phyloP scores from a whole-genome alignment of 176 grass and related monocot genomes.

The Hyparrhenia diplandra region DNA sequence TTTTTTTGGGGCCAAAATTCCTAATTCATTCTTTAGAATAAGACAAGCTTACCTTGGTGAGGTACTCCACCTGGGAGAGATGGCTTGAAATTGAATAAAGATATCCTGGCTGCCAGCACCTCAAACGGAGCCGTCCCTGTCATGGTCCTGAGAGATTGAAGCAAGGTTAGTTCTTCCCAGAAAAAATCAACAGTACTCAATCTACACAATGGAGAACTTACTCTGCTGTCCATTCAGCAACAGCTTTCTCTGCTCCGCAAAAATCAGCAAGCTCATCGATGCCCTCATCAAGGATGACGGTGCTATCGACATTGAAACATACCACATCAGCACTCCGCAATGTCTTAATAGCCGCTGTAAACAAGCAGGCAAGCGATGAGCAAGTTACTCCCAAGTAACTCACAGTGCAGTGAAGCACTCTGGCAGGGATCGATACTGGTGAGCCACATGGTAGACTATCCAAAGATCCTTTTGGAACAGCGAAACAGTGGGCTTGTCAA shows the following conservation, averaged over 20 bases:
- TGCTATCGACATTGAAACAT: slow-evolving; percentile 96
- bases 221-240: slow-evolving; percentile 84
- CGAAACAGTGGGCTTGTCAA: neutral
- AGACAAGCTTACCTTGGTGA: slow-evolving; percentile 54
- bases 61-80: slow-evolving; percentile 59
- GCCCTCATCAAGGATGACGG: slow-evolving; percentile 80
- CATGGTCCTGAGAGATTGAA: slow-evolving; percentile 63
- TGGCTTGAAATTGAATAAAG: slow-evolving; percentile 88
- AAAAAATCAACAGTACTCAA: neutral
- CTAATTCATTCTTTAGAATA: too few species aligned
- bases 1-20: too few species aligned
- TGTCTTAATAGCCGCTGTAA: slow-evolving; percentile 52
- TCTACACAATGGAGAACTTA: slow-evolving; percentile 15
- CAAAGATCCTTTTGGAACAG: slow-evolving; percentile 23
- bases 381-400: neutral
- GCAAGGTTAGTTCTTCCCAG: neutral
- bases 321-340: slow-evolving; percentile 59
- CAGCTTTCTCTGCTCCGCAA: slow-evolving; percentile 67
- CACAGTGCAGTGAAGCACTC: neutral
- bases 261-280: slow-evolving; percentile 90
- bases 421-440: neutral
- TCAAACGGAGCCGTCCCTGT: slow-evolving; percentile 82
- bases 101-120: slow-evolving; percentile 70
- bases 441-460: neutral
- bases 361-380: neutral